These are phyloP conservation scores for Ustilago sp. DNA, from an alignment of 1,284 basidiomycete genomes.

Conservation along the genomic window DNA sequence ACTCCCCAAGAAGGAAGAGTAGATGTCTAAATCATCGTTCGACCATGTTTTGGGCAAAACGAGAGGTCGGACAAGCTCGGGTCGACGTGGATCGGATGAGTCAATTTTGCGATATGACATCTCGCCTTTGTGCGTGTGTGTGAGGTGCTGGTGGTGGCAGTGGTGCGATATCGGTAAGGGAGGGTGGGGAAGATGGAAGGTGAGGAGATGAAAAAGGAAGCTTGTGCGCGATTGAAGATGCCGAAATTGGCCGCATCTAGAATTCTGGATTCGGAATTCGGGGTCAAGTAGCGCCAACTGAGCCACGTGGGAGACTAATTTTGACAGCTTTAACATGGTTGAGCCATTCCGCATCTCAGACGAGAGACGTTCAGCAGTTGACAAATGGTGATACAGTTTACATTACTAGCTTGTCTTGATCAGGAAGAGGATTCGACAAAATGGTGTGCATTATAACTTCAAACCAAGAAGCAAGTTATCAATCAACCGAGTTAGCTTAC, in stretches of 20 bases:
- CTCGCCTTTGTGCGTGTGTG: background rate
- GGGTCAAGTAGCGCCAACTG: slow-evolving; percentile 2
- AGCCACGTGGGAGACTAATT: slow-evolving; percentile 16
- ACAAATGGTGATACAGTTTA: background rate
- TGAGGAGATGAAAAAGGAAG: background rate
- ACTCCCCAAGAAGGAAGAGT: slow-evolving; percentile 35
- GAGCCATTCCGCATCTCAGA: background rate
- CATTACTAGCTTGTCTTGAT: background rate
- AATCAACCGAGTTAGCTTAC: slow-evolving; percentile 85
- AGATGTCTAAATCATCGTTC: slow-evolving; percentile 41
- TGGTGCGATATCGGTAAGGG: background rate
- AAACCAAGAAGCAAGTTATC: slow-evolving; percentile 87
- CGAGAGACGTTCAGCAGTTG: too few relatives aligned
- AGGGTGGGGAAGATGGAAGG: background rate
- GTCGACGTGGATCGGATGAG: slow-evolving; percentile 34
- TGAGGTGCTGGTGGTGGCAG: background rate
- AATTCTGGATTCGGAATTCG: slow-evolving; percentile 11
- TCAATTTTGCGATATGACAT: slow-evolving; percentile 46
- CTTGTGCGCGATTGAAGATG: slow-evolving; percentile 2
- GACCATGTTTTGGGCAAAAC: slow-evolving; percentile 36
- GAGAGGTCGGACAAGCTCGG: slow-evolving; percentile 28
- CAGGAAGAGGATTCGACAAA: background rate
- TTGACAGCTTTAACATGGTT: slow-evolving; percentile 2
- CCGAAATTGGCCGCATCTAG: slow-evolving; percentile 5
- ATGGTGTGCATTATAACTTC: slow-evolving; percentile 18